Conservation (phyloP, 495 filamentous ascomycete genomes). For the Neurospora tetrasperma region DNA sequence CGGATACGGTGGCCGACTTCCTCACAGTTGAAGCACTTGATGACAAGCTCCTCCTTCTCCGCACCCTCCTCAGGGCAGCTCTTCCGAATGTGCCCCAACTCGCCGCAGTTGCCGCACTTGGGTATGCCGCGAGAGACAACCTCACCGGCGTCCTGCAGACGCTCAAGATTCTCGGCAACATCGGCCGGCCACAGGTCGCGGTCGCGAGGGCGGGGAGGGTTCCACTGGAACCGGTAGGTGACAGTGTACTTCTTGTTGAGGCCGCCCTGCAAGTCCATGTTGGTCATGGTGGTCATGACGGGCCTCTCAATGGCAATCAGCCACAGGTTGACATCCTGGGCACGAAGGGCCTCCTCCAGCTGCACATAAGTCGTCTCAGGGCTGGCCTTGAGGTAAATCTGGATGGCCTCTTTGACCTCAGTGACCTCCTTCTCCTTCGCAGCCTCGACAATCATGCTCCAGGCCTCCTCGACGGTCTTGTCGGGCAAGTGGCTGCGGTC, state of each 20-base stretch:
- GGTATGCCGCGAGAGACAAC: constrained; percentile 54
- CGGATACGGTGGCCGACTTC: constrained; percentile 56
- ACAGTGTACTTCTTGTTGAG: constrained; percentile 65
- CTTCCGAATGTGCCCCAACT: constrained; percentile 63
- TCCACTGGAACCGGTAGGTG: constrained; percentile 52
- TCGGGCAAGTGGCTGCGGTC: constrained; percentile 51
- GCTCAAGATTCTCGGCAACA: constrained; percentile 60
- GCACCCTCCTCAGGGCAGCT: constrained; percentile 53
- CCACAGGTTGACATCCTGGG: constrained; percentile 49
- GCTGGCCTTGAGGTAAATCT: constrained; percentile 63
- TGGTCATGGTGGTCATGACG: constrained; percentile 51
- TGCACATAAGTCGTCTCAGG: constrained; percentile 55
- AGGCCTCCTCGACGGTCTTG: constrained; percentile 54
- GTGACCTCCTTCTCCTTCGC: constrained; percentile 57
- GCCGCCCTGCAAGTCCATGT: constrained; percentile 79
- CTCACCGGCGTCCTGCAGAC: constrained; percentile 62
- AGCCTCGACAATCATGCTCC: constrained; percentile 54
- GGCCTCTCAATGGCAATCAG: constrained; percentile 68
- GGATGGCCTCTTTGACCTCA: constrained; percentile 60
- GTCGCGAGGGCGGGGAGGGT: constrained; percentile 53
- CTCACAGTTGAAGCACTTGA: constrained; percentile 70
- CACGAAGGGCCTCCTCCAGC: constrained; percentile 66
- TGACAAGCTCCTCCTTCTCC: constrained; percentile 35
- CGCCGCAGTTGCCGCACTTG: constrained; percentile 61
- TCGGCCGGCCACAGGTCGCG: constrained; percentile 52